Base-by-base conservation (phyloP, 176 grass and related monocot species). In the Oryza rufipogon region DNA sequence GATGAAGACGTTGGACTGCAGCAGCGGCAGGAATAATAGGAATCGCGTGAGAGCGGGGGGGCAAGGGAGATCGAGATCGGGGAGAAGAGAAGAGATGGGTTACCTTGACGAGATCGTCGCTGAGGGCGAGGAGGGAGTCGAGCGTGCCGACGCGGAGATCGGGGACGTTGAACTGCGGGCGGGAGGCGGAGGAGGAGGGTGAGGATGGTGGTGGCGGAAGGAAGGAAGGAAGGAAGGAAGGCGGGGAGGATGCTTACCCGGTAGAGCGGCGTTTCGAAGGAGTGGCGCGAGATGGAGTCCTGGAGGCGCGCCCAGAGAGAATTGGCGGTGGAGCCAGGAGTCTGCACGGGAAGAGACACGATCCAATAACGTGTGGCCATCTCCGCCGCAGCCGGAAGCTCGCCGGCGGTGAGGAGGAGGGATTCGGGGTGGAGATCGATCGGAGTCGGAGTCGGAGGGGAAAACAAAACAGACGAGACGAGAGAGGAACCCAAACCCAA, bases 71-170 rank as follows among this genome's bases (percentile, higher is more conserved):
- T 20, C 5, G 48, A 20, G 26, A 54, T 77, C 3, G 81, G 30
- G 45, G 85, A 45, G 56, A 23, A 42, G 68, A 8, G n/a, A 2
- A 7, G 4, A 1, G 13, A 6, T 1, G 54, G 68, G 7, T 36
- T 1, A 99, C 96, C 96, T 99, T 99, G 22, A 92, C 79, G 58
- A 99, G 91, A 78, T 99, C 93, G 78, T 99, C 96, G 87, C 96
- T 96, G 86, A 99, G 93, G 11, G 93, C 83, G 79, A 99, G 92
- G 15, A 99, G 91, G n/a, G 96, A 99, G 79, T 99, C 96, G 66
- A 96, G 85, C 34, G 93, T 99, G 76, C 96, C 96, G 10, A 95
- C 93, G 75, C 93, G 91, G 80, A 96, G 89, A 81, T 96, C 89
- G 46, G 93, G 91, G 11, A 87, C 82, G 83, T 90, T 92, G 77